A percentile compares a stretch with the other conserved stretches of the same genome.
phyloP scores from a whole-genome alignment of 2,329 filamentous ascomycete species.

The Paraphoma chrysanthemicola region DNA sequence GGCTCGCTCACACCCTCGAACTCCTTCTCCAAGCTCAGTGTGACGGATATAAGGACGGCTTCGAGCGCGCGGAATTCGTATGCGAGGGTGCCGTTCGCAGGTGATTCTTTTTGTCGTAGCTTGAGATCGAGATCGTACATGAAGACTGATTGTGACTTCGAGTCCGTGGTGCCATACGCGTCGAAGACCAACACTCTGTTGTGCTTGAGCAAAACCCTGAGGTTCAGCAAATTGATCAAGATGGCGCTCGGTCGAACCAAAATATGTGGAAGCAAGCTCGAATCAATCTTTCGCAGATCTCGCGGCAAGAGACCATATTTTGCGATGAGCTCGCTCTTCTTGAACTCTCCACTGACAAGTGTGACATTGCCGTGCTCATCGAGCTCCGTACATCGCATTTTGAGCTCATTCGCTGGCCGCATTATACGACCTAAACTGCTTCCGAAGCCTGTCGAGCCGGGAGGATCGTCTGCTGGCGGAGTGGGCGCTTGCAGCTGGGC shows the following conservation, averaged over 20 bases:
- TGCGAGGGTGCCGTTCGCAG: slow-evolving; percentile 65
- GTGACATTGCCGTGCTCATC: slow-evolving; percentile 92
- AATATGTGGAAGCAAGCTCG: slow-evolving; percentile 92
- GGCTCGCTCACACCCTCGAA: slow-evolving; percentile 94
- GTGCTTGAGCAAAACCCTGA: slow-evolving; percentile 93
- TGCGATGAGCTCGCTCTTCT: slow-evolving; percentile 95
- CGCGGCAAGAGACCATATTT: slow-evolving; percentile 95
- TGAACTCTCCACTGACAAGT: slow-evolving; percentile 92
- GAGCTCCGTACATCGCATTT: slow-evolving; percentile 91
- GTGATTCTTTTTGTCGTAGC: slow-evolving; percentile 76
- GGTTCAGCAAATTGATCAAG: slow-evolving; percentile 92
- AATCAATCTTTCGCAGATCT: slow-evolving; percentile 97
- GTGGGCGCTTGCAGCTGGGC: slow-evolving; percentile 66
- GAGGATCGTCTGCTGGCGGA: slow-evolving; percentile 60
- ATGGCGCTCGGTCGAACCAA: slow-evolving; percentile 92
- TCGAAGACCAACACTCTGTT: slow-evolving; percentile 96
- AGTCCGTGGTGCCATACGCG: slow-evolving; percentile 91
- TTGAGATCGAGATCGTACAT: slow-evolving; percentile 98
- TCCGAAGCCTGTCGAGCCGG: slow-evolving; percentile 48
- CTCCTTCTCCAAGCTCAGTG: slow-evolving; percentile 88
- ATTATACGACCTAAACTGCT: slow-evolving; percentile 70
- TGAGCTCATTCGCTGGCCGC: slow-evolving; percentile 83
- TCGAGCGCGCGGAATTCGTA: slow-evolving; percentile 97
- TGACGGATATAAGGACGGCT: slow-evolving; percentile 92
- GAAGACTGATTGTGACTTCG: slow-evolving; percentile 94